Evolutionary conservation across 306 rosid genomes (phyloP).

Genomic region (Medicago arabica): DNA sequence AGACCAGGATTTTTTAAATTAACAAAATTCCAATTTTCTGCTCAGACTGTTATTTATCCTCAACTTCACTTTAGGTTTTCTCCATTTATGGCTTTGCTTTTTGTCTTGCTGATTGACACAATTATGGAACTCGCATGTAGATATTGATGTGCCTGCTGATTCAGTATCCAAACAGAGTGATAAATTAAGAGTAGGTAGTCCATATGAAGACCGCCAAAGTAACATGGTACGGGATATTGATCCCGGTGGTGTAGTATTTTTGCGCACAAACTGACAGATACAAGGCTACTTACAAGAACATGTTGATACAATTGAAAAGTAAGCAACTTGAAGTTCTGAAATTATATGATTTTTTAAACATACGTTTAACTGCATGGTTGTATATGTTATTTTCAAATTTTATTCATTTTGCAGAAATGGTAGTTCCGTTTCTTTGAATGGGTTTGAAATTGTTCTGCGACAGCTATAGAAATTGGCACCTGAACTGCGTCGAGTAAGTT

Average conservation of each 20-base stretch:
- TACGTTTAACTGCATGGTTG: slow-evolving; percentile 26
- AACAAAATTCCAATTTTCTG: slow-evolving; percentile 35
- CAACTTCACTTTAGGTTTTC: slow-evolving; percentile 21
- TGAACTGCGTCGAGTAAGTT: slow-evolving; percentile 85
- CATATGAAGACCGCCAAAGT: slow-evolving; percentile 60
- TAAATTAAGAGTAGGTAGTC: slow-evolving; percentile 60
- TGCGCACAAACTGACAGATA: slow-evolving; percentile 89
- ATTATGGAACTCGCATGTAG: slow-evolving; percentile 48
- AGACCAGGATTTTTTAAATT: slow-evolving; percentile 31
- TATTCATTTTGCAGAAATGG: slow-evolving; percentile 67
- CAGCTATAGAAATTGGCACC: slow-evolving; percentile 93
- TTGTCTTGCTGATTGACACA: slow-evolving; percentile 33
- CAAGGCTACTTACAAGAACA: slow-evolving; percentile 95
- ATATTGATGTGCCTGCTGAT: slow-evolving; percentile 67
- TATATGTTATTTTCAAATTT: slow-evolving; percentile 38
- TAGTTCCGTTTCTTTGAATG: slow-evolving; percentile 71
- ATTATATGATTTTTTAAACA: slow-evolving; percentile 2
- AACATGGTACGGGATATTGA: slow-evolving; percentile 59
- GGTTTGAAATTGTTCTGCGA: slow-evolving; percentile 66
- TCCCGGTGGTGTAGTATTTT: slow-evolving; percentile 61
- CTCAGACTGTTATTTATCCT: slow-evolving; percentile 22
- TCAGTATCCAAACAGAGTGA: slow-evolving; percentile 57
- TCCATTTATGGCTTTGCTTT: slow-evolving; percentile 22
- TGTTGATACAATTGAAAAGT: slow-evolving; percentile 90
- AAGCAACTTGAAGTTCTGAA: slow-evolving; percentile 36